A percentile compares a stretch with the other conserved stretches of the same genome.
Conservation (phyloP, 495 filamentous ascomycete genomes). For the Diplogelasinospora grovesii region DNA sequence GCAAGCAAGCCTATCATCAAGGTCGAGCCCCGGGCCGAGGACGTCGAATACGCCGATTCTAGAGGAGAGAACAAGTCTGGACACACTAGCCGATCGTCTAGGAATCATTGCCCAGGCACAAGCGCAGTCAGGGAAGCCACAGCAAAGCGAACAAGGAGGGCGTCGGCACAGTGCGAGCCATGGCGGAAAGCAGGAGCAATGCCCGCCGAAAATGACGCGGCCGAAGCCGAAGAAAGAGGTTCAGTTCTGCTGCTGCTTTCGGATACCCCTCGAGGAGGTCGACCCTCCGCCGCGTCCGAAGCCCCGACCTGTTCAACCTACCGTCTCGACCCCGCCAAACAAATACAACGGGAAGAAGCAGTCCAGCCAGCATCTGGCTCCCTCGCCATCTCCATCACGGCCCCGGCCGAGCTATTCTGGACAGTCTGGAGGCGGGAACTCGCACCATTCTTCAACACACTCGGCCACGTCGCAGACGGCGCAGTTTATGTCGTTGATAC, state of each 20-base stretch:
- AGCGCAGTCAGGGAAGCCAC: constrained; percentile 23
- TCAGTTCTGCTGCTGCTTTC: constrained; percentile 41
- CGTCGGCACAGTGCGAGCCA: constrained; percentile 5
- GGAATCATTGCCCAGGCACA: constrained; percentile 48
- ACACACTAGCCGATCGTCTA: constrained; percentile 72
- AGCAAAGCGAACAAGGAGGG: constrained; percentile 6
- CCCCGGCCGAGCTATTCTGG: constrained; percentile 27
- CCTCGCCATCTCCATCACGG: constrained; percentile 19
- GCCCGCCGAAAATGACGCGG: constrained; percentile 19
- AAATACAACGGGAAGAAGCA: constrained; percentile 19
- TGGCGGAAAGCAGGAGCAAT: constrained; percentile 13
- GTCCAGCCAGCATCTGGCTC: constrained; percentile 18
- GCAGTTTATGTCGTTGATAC: constrained; percentile 63
- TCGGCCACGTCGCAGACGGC: constrained; percentile 41
- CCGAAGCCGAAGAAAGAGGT: constrained; percentile 27
- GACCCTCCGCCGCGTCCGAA: constrained; percentile 28
- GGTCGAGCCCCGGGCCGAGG: constrained; percentile 34
- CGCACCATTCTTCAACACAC: constrained; percentile 24
- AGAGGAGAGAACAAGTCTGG: constrained; percentile 65
- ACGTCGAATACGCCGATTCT: constrained; percentile 29
- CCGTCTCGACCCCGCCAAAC: constrained; percentile 21
- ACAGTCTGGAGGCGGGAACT: constrained; percentile 31
- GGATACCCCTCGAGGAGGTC: constrained; percentile 32
- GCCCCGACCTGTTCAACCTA: constrained; percentile 33
- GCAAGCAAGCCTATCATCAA: constrained; percentile 53